A percentile compares a stretch with the other conserved stretches of the same genome.
Conservation (phyloP, 345 rosid species). For the Citrus australasica region DNA sequence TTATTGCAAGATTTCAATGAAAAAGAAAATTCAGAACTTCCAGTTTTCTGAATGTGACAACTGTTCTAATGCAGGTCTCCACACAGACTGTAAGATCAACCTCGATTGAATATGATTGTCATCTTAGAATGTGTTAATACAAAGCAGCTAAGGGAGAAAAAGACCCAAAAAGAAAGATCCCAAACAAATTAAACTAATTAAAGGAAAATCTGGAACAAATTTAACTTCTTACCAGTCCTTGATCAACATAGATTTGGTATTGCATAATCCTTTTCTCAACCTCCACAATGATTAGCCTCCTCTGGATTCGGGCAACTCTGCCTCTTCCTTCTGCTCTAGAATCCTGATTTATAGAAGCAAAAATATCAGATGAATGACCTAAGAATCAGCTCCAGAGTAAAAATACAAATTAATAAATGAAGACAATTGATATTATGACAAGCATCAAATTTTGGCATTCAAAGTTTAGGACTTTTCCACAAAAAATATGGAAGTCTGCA, state of each 20-base stretch:
- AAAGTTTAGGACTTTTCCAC: background rate
- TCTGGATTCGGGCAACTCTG: slow-evolving; percentile 68
- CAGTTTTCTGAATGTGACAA: background rate
- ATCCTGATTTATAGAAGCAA: slow-evolving; percentile 48
- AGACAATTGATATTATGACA: background rate
- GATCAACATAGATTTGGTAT: slow-evolving; percentile 66
- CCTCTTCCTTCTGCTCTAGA: slow-evolving; percentile 91
- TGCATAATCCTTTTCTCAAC: slow-evolving; percentile 80
- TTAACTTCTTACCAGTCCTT: slow-evolving; percentile 65
- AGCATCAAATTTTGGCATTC: background rate
- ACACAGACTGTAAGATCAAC: background rate
- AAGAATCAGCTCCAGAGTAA: background rate
- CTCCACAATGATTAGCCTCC: slow-evolving; percentile 81
- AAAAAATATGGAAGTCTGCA: background rate
- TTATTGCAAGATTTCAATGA: background rate
- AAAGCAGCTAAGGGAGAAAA: background rate
- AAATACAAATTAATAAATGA: background rate
- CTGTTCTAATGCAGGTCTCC: background rate
- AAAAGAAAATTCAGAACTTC: background rate
- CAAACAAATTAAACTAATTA: slow-evolving; percentile 30
- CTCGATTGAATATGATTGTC: background rate
- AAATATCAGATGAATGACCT: background rate
- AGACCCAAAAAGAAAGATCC: background rate
- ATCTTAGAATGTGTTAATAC: background rate
- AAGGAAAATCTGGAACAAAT: background rate